Conservation (phyloP, 129 eudicot species). For the Helichrysum umbraculigerum region DNA sequence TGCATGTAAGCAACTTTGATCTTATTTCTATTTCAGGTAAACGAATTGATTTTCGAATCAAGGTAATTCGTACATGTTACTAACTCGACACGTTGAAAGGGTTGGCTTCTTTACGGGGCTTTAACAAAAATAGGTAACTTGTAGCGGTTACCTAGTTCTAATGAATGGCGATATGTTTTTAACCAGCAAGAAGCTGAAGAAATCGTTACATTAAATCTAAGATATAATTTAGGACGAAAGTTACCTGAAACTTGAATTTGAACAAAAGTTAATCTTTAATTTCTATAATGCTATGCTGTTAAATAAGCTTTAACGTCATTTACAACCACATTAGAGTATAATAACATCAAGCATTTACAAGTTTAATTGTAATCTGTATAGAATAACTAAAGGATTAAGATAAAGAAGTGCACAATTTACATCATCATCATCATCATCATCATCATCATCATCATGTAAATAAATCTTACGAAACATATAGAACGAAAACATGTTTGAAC, state of each 20-base stretch:
- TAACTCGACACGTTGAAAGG: too few relatives aligned
- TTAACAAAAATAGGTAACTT: too few relatives aligned
- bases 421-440: too few relatives aligned
- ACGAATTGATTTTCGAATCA: too few relatives aligned
- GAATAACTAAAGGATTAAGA: background rate
- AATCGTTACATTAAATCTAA: background rate
- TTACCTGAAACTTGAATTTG: too few relatives aligned
- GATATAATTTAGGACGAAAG: too few relatives aligned
- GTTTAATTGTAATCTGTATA: background rate
- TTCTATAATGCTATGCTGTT: background rate
- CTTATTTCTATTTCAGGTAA: background rate
- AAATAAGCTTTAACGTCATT: background rate
- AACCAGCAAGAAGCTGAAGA: background rate
- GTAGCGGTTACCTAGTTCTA: too few relatives aligned
- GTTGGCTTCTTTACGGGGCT: background rate
- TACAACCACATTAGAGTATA: background rate
- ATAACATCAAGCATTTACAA: too few relatives aligned
- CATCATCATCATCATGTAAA: background rate
- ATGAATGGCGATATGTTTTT: too few relatives aligned
- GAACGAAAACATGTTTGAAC: background rate
- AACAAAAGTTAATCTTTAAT: too few relatives aligned
- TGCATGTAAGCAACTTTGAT: background rate
- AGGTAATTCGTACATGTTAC: too few relatives aligned
- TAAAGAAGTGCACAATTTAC: background rate
- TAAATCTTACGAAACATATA: constrained; percentile 11